Evolutionary conservation across 768 basidiomycete genomes (phyloP).

Genomic region (Panaeolus papilionaceus): DNA sequence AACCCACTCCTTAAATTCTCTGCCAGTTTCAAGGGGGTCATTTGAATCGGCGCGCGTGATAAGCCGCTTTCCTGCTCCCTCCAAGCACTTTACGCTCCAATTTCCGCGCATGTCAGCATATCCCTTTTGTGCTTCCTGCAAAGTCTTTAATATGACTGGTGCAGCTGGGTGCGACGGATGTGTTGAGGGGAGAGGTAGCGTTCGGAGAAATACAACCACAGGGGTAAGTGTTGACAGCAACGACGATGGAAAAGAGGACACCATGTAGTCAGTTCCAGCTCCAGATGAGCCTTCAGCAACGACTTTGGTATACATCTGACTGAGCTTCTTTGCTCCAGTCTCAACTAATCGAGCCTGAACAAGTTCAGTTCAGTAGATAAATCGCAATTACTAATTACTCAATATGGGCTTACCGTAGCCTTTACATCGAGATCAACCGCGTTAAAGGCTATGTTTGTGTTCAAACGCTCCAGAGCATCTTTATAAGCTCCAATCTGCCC

Average conservation of each 20-base stretch:
- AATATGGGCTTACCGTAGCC: slow-evolving; percentile 51
- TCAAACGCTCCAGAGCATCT: slow-evolving; percentile 77
- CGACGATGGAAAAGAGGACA: slow-evolving; percentile 59
- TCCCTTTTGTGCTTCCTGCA: slow-evolving; percentile 81
- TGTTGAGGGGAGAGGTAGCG: slow-evolving; percentile 76
- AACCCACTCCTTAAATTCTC: slow-evolving; percentile 77
- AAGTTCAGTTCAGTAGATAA: neutral
- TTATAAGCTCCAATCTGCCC: slow-evolving; percentile 70
- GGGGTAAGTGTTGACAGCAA: slow-evolving; percentile 62
- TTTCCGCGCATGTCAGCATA: slow-evolving; percentile 88
- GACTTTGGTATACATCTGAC: slow-evolving; percentile 83
- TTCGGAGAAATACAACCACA: slow-evolving; percentile 72
- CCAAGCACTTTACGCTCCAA: slow-evolving; percentile 79
- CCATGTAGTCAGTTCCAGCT: slow-evolving; percentile 58
- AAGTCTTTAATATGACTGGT: slow-evolving; percentile 61
- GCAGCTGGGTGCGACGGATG: slow-evolving; percentile 87
- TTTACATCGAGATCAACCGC: slow-evolving; percentile 58
- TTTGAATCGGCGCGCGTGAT: slow-evolving; percentile 74
- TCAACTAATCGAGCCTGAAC: slow-evolving; percentile 73
- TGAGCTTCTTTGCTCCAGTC: slow-evolving; percentile 83
- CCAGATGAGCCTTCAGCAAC: slow-evolving; percentile 89
- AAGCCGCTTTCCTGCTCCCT: slow-evolving; percentile 70
- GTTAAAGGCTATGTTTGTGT: slow-evolving; percentile 82
- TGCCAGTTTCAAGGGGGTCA: slow-evolving; percentile 68
- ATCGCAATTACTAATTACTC: neutral